These are phyloP conservation scores for Colletotrichum sp. DNA, from an alignment of 2,329 filamentous ascomycete species.

Conservation along the genomic window DNA sequence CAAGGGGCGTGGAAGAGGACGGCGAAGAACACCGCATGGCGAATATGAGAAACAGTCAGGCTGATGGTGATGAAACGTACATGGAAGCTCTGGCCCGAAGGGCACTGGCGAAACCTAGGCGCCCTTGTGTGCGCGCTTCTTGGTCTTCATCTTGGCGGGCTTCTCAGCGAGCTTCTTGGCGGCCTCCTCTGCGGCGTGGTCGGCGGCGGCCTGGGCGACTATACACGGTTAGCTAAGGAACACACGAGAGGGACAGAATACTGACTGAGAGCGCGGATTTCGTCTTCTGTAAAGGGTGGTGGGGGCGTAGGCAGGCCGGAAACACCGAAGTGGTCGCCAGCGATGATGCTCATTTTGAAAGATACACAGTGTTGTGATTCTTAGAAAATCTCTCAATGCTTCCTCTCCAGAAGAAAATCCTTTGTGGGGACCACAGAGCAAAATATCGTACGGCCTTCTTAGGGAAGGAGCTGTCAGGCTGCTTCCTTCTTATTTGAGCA, in stretches of 20 bases:
- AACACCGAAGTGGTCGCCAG: background rate
- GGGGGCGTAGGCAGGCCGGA: accelerated
- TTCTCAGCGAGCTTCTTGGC: too few relatives aligned
- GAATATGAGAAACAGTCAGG: background rate
- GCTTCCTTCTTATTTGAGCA: background rate
- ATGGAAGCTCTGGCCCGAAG: background rate
- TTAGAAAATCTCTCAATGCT: accelerated
- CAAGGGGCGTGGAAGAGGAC: background rate
- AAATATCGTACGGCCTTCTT: accelerated
- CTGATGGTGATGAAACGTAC: background rate
- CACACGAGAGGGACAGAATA: accelerated
- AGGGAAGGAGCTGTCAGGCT: background rate
- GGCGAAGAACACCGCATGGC: too few relatives aligned
- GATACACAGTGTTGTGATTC: background rate
- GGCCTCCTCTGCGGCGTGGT: too few relatives aligned
- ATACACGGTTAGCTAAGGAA: accelerated
- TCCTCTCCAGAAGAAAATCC: background rate
- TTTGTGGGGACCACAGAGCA: background rate
- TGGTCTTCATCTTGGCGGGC: background rate
- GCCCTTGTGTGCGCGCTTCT: background rate
- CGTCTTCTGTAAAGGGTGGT: too few relatives aligned
- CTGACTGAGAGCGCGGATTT: too few relatives aligned
- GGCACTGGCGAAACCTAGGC: background rate
- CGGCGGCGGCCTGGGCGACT: background rate
- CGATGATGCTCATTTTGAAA: accelerated